Base-by-base conservation (phyloP, 441 rosid species). In the Arabidopsis lyrata region DNA sequence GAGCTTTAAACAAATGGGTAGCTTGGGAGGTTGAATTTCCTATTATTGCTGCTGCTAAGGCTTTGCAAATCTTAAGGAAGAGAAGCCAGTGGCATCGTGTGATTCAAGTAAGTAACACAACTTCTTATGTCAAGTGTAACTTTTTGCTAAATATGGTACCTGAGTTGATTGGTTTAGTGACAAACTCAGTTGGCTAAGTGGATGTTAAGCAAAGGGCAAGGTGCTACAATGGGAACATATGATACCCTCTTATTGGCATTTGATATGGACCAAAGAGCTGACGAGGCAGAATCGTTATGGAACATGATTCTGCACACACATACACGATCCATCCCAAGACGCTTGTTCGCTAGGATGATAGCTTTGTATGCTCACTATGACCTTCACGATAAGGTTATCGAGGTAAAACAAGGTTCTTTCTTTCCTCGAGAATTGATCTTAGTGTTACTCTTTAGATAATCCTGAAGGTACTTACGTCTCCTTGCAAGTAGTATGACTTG, bases 151-250 rank as follows among this genome's bases (percentile, higher is more conserved):
- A 10, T 24, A 53, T 68, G 64, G 18, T 1, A 24, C 5, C 62
- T 56, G 72, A 32, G 50, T 61, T 67, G 42, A 47, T 55, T 36
- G 50, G 22, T 72, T 27, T 57, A 10, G 34, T 57, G 36, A 62
- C 8, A 60, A 42, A 12, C 36, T 52, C 72, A 93, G 97, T 87
- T 94, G 59, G 90, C 95, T 13, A 91, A 91, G 73, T 91, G 98
- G 97, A 94, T 94, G 96, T 66, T 94, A 81, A 82, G 96, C 79
- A 91, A 90, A 85, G 95, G 97, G 44, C 96, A 94, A 81, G 96
- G 97, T 60, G 85, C 93, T 63, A 90, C 95, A 22, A 85, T 94
- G 98, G 88, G 83, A 72, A 94, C 96, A 22, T 94, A 85, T 9
- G 96, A 94, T 77, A 83, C 87, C 18, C 90, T 91, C 58, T 75